Evolutionary conservation across 2,329 filamentous ascomycete species (phyloP).

Genomic region (Fusarium guadeloupense): DNA sequence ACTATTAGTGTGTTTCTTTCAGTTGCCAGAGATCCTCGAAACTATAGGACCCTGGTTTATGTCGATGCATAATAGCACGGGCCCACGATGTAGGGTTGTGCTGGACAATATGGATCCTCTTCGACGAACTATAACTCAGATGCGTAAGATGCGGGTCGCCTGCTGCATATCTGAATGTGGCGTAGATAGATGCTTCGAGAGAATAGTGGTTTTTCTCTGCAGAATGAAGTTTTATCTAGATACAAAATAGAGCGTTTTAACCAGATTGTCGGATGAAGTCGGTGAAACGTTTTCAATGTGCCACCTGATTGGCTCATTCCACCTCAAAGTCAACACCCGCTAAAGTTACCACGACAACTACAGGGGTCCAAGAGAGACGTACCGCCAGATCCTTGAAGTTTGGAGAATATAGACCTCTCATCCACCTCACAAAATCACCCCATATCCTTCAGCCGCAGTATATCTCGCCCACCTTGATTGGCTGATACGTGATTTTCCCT

Average conservation of each 20-base stretch:
- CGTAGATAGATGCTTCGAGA: neutral
- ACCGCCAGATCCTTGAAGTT: constrained; percentile 22
- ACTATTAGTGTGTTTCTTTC: too few relatives aligned
- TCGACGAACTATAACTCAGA: constrained; percentile 17
- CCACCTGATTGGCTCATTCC: constrained; percentile 16
- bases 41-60: neutral
- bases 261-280: constrained; percentile 17
- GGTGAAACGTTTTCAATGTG: constrained; percentile 8
- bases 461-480: constrained; percentile 43
- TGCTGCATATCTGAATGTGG: constrained; percentile 16
- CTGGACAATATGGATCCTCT: constrained; percentile 20
- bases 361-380: constrained; percentile 21
- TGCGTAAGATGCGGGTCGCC: constrained; percentile 22
- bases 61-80: constrained; percentile 26
- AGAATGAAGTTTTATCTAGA: neutral
- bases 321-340: constrained; percentile 32
- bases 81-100: constrained; percentile 19
- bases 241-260: neutral
- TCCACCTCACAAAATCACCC: constrained; percentile 40
- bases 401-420: constrained; percentile 14
- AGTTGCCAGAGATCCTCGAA: neutral
- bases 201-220: neutral
- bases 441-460: constrained; percentile 39
- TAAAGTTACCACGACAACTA: constrained; percentile 32
- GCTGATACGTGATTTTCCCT: constrained; percentile 30